Percentiles rank a stretch among this genome's conserved stretches.
These are phyloP conservation scores for Centrapalus pauciflorus DNA, from an alignment of 129 eudicot genomes.

Conservation along the genomic window DNA sequence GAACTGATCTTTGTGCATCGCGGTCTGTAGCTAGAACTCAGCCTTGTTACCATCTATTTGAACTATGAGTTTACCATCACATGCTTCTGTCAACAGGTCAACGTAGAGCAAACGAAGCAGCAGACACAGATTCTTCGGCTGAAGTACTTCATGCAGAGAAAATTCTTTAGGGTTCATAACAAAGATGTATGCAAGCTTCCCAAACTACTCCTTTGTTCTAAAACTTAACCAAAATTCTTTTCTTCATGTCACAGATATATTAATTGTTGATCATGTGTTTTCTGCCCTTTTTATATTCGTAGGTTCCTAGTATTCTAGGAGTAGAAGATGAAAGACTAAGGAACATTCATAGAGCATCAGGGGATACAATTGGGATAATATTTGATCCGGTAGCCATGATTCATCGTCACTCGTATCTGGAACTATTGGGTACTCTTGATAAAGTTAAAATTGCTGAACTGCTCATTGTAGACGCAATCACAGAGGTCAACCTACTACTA, in stretches of 20 bases:
- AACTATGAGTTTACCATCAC: too few species aligned
- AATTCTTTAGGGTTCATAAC: background rate
- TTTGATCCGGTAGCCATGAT: background rate
- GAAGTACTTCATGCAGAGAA: background rate
- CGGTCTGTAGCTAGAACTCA: too few species aligned
- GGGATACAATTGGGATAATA: background rate
- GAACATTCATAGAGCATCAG: background rate
- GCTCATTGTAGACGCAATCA: constrained; percentile 4
- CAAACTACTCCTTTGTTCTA: background rate
- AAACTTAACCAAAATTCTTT: background rate
- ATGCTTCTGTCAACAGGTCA: background rate
- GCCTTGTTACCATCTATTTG: too few species aligned
- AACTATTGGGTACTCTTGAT: background rate
- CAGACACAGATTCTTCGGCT: background rate
- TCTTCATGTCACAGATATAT: too few species aligned
- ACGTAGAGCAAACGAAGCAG: background rate
- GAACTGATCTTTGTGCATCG: too few species aligned
- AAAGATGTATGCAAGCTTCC: background rate
- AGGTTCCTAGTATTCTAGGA: background rate
- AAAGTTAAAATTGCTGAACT: background rate
- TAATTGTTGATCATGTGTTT: background rate
- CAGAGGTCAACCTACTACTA: background rate
- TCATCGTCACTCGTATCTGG: background rate
- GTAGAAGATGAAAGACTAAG: background rate
- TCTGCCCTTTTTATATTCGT: background rate